These are phyloP conservation scores for Pythium brassicae DNA, from an alignment of 352 stramenopile genomes.

Conservation along the genomic window DNA sequence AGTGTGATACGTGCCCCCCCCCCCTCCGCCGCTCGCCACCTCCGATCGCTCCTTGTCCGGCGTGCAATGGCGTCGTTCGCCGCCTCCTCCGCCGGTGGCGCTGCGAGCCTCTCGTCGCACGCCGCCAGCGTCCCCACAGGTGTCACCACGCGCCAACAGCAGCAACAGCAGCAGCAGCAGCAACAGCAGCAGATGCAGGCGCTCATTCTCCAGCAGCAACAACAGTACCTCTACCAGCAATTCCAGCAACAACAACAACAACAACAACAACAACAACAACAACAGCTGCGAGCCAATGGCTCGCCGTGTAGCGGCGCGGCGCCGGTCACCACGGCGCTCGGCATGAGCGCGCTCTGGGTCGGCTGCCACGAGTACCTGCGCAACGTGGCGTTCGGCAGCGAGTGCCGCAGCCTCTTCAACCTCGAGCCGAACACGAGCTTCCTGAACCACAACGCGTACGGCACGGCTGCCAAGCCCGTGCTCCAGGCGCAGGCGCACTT, in stretches of 20 bases:
- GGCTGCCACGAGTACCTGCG: conserved; percentile 56
- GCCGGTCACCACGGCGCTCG: conserved; percentile 15
- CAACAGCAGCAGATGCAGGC: conserved; percentile 5
- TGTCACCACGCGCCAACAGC: conserved; percentile 17
- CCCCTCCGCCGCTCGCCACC: neutral
- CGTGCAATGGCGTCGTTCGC: conserved; percentile 23
- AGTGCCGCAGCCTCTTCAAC: conserved; percentile 74
- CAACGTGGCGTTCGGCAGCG: conserved; percentile 53
- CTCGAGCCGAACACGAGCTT: conserved; percentile 75
- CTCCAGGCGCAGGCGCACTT: conserved; percentile 82
- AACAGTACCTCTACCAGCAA: conserved; percentile 12
- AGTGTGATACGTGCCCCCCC: too few relatives aligned
- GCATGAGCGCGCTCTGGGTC: conserved; percentile 72
- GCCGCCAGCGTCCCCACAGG: conserved; percentile 4
- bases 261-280: conserved; percentile 5
- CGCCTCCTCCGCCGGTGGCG: conserved; percentile 6
- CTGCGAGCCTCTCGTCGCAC: conserved; percentile 12
- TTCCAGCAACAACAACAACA: conserved; percentile 10
- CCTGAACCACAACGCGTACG: conserved; percentile 83
- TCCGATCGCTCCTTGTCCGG: neutral
- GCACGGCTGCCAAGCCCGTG: conserved; percentile 66
- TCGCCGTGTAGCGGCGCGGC: conserved; percentile 1
- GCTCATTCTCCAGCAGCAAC: conserved; percentile 4
- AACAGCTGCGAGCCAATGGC: neutral
- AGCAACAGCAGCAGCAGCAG: conserved; percentile 12